Base-by-base conservation (phyloP, 768 basidiomycete genomes). In the Lyophyllum decastes region DNA sequence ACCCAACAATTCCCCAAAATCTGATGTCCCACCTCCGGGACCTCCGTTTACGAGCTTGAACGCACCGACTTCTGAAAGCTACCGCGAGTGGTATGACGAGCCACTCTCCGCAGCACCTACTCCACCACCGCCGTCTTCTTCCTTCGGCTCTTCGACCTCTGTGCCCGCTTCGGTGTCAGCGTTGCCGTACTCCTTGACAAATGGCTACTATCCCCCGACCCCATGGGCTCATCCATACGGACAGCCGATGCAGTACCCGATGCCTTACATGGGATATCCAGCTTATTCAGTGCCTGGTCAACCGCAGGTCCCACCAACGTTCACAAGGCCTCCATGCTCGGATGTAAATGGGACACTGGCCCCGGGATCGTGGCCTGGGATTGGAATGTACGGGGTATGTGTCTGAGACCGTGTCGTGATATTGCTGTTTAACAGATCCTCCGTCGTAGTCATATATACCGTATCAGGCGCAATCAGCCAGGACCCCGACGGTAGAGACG, bases 161-260 rank as follows among this genome's bases (percentile, higher is more conserved):
- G 52, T 52, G 22, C 52, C 63, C 35, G 12, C 61, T 17, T 47
- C 66, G 48, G 51, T 58, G 10, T 52, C 60, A 2, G 48, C 56
- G 16, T 59, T 64, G 44, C 69, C 75, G 4, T 82, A 78, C 65
- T 61, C 79, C 14, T 54, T 77, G 30, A 73, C 78, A 10, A 66
- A 74, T 24, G 67, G 76, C n/a, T 77, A 76, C 22, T 85, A 79
- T 61, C 81, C 79, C 64, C 74, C 73, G 24, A 72, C 76, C 44
- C 76, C 80, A 33, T 87, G 86, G 87, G 69, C 82, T 48, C 79
- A 79, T 38, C 74, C 79, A 11, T 85, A 79, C 65, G 66, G 77
- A n/a, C 78, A 76, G 26, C 79, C 76, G 21, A 72, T 80, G 58
- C 79, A 78, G 22, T 87, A 82, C 61, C 81, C 79, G 30, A 64